Evolutionary conservation across 768 basidiomycete genomes (phyloP).

Genomic region (Sporobolomyces roseus): DNA sequence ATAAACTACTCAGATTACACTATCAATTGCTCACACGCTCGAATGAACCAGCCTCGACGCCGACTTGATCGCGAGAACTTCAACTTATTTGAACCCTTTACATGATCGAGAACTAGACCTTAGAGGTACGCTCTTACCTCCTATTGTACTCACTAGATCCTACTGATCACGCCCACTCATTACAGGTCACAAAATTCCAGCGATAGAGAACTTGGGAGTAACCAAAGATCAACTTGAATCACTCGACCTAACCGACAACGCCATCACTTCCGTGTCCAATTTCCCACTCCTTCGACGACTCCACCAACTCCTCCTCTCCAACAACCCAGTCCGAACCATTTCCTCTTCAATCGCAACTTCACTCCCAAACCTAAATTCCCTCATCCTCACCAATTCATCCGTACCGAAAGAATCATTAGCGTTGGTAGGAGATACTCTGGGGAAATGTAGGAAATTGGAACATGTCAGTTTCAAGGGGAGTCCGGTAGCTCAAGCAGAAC

Average conservation of each 20-base stretch:
- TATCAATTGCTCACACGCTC: background rate
- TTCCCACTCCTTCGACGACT: constrained; percentile 81
- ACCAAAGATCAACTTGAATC: constrained; percentile 87
- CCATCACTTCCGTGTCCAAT: constrained; percentile 74
- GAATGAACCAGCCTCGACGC: constrained; percentile 71
- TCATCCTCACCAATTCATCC: constrained; percentile 75
- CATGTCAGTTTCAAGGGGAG: constrained; percentile 74
- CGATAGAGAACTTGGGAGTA: constrained; percentile 93
- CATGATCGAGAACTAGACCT: constrained; percentile 90
- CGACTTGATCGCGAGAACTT: constrained; percentile 78
- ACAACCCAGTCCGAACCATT: constrained; percentile 80
- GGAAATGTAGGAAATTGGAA: constrained; percentile 60
- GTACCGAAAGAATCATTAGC: constrained; percentile 61
- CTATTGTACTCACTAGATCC: too few species aligned
- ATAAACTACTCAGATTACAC: constrained; percentile 54
- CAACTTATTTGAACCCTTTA: constrained; percentile 69
- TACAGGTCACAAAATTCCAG: constrained; percentile 89
- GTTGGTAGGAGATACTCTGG: constrained; percentile 28
- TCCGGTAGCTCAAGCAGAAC: constrained; percentile 84
- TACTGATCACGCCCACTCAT: too few species aligned
- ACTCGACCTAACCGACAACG: constrained; percentile 90
- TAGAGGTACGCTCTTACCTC: too few species aligned
- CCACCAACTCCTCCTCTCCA: constrained; percentile 75
- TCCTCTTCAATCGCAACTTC: constrained; percentile 77
- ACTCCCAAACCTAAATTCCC: constrained; percentile 73